A percentile compares a stretch with the other conserved stretches of the same genome.
These are phyloP conservation scores for Aspergillus sp. DNA, from an alignment of 2,329 filamentous ascomycete genomes.

Conservation along the genomic window DNA sequence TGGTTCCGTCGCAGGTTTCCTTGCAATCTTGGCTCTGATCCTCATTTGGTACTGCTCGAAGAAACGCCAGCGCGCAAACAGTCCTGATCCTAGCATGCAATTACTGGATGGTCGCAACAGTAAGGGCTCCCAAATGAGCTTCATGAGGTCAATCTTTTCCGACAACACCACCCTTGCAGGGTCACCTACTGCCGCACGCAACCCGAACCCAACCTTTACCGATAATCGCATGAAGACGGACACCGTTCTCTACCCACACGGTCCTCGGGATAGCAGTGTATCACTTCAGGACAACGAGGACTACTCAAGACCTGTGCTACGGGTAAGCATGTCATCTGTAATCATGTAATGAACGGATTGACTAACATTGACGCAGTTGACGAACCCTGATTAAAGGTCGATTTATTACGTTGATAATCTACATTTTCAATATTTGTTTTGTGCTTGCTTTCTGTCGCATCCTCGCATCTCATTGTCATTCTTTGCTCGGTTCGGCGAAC, in stretches of 20 bases:
- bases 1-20: constrained; percentile 34
- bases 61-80: constrained; percentile 26
- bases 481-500: constrained; percentile 21
- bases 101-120: constrained; percentile 25
- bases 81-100: constrained; percentile 23
- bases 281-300: constrained; percentile 44
- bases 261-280: constrained; percentile 36
- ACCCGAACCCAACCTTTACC: constrained; percentile 30
- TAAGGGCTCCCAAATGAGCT: constrained; percentile 30
- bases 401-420: constrained; percentile 4
- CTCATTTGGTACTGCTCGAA: constrained; percentile 34
- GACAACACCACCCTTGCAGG: constrained; percentile 20
- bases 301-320: constrained; percentile 41
- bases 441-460: neutral
- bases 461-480: constrained; percentile 1
- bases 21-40: constrained; percentile 30
- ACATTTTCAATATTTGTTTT: constrained; percentile 19
- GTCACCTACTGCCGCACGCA: constrained; percentile 12
- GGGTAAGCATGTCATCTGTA: constrained; percentile 23
- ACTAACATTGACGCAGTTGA: constrained; percentile 22
- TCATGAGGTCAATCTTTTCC: constrained; percentile 26
- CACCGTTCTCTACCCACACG: constrained; percentile 34
- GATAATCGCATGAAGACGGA: constrained; percentile 42
- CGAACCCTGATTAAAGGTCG: constrained; percentile 28
- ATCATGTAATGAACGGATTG: neutral